Evolutionary conservation across 73 alveolate species (phyloP), one percentile per base, ranked within the genome.

Genomic region (Paramecium octaurelia): DNA sequence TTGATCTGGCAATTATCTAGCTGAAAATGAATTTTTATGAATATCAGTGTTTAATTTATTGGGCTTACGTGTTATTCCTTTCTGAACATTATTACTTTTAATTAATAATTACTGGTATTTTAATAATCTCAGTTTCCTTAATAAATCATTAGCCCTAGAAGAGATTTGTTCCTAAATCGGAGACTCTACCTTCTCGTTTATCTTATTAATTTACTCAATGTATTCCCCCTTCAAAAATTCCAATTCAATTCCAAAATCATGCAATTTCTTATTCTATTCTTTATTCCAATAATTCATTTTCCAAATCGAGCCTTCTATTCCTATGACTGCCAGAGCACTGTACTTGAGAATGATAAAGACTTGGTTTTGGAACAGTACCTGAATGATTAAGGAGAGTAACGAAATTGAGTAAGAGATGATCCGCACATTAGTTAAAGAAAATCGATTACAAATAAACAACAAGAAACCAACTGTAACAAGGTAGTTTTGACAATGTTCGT

Each of bases 101-200:
- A 31, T 46, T 44, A 80, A 24, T 48, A 80, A 46, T 23, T 44
- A 44, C 35, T 42, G 57, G 57, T 80, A 80, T 48, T 80, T 80
- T 18, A 80, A 18, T 8, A 80, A 35, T 48, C 91, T 80, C 27
- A 80, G 44, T 44, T 80, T 80, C 7, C 57, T 80, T 21, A 80
- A 35, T 40, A 80, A 35, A 31, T 80, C 91, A 80, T 80, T 80
- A 24, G 91, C 91, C 24, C 91, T 40, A 2, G 91, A 43, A 8
- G 91, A 40, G 10, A 73, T 29, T 73, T 73, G 8, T 73, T 73
- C 34, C n/a, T 73, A 40, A 12, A 20, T 29, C 12, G 40, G 40
- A 35, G 59, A 14, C 38, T 73, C 87, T 8, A 36, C 18, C 40
- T 36, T 40, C 8, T 73, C 87, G 10, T 73, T 29, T 36, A 73